Evolutionary conservation across 75 land plant genomes (phyloP), one percentile per base, ranked within the genome.

Genomic region (Sequoia sempervirens): DNA sequence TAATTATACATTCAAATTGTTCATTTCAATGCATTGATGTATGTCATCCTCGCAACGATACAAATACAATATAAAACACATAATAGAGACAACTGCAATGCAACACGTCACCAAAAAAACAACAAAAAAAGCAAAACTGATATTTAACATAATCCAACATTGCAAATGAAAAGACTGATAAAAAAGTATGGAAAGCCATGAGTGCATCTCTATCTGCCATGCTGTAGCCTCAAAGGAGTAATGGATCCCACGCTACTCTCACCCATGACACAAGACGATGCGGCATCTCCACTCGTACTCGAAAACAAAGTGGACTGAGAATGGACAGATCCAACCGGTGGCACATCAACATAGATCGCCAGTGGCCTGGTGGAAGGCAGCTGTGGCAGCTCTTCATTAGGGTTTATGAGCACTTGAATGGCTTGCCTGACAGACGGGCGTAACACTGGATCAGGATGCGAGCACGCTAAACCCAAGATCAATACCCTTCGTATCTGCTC

Each of bases 371-470:
- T 40, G 23, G 47, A 76, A 20, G 79, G 79, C 26, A 76, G 46
- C 30, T 2, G 11, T 30, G 28, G n/a, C 47, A 26, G 18, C 30
- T 76, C 11, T 20, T 76, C 47, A 26, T 41, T 23, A 1, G 79
- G 47, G 20, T 76, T 76, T 10, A 15, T 41, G 28, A 92, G 80
- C 68, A 88, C 66, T n/a, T 80, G 89, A 43, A 87, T 83, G 17
- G 89, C 92, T 70, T 93, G 91, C 69, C 85, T 85, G 88, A 90
- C 87, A 15, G 82, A 83, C 0, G 95, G 95, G 50, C 95, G 85
- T 1, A 56, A 41, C 23, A 13, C 50, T 1, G 93, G 93, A 36
- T 89, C 86, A 0, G 95, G 95, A 50, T 93, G 93, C 52, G 90
- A 90, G 56, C 95, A 93, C 46, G 88, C 89, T 52, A 93, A 54